Conservation (phyloP, 495 filamentous ascomycete genomes). For the Rusavskia elegans region DNA sequence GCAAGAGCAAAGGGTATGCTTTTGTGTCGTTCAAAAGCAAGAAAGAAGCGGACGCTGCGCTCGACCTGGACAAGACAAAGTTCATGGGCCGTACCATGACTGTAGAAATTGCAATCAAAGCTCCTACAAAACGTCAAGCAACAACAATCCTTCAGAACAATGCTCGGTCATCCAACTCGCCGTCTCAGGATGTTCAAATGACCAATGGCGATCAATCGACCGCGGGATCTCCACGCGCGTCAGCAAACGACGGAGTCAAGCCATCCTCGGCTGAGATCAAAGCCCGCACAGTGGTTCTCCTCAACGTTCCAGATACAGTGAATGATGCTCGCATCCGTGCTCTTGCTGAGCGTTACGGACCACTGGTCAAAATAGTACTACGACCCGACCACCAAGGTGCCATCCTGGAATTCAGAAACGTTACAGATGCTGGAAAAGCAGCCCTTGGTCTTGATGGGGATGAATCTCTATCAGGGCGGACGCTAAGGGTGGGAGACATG, state of each 20-base stretch:
- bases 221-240: conserved; percentile 11
- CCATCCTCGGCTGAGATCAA: conserved; percentile 24
- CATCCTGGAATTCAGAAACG: conserved; percentile 62
- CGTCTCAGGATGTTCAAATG: conserved; percentile 25
- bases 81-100: conserved; percentile 53
- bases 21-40: conserved; percentile 65
- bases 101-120: conserved; percentile 43
- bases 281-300: conserved; percentile 37
- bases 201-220: conserved; percentile 1
- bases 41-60: conserved; percentile 51
- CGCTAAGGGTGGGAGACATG: conserved; percentile 50
- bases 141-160: conserved; percentile 31
- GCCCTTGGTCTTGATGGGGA: conserved; percentile 54
- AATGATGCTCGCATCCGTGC: conserved; percentile 46
- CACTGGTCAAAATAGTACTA: conserved; percentile 37
- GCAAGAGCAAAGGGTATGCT: conserved; percentile 53
- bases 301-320: conserved; percentile 49
- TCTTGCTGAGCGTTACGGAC: conserved; percentile 42
- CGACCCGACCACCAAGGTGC: conserved; percentile 73
- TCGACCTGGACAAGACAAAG: conserved; percentile 52
- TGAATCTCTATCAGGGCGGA: conserved; percentile 48
- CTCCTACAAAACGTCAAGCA: conserved; percentile 29
- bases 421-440: conserved; percentile 58
- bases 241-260: neutral
- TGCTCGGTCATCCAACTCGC: conserved; percentile 46